Evolutionary conservation across 2,329 filamentous ascomycete genomes (phyloP).

Genomic region (Fusarium liriodendri): DNA sequence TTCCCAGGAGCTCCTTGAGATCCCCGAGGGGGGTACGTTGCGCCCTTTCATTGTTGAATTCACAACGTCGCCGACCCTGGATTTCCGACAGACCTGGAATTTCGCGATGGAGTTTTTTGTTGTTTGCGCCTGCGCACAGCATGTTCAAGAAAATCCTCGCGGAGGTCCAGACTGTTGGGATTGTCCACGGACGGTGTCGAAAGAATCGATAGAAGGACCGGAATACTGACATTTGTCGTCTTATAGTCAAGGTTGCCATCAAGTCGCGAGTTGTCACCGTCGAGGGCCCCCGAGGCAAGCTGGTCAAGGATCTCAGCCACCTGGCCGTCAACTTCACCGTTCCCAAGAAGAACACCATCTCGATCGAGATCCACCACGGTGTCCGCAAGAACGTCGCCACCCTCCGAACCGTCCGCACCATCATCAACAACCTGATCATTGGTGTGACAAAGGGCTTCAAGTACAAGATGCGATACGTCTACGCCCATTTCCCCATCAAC

Average conservation of each 20-base stretch:
- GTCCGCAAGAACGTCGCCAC: slow-evolving; percentile 97
- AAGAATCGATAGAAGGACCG: slow-evolving; percentile 7
- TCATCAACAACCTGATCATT: slow-evolving; percentile 99
- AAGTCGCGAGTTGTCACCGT: slow-evolving; percentile 97
- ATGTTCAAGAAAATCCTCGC: slow-evolving; percentile 20
- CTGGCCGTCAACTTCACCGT: slow-evolving; percentile 95
- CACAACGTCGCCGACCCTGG: not conserved
- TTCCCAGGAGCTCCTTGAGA: slow-evolving; percentile 93
- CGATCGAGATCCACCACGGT: slow-evolving; percentile 99
- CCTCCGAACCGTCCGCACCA: slow-evolving; percentile 95
- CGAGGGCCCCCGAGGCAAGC: slow-evolving; percentile 97
- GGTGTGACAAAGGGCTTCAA: slow-evolving; percentile 99
- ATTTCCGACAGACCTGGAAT: slow-evolving; percentile 23
- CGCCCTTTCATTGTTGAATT: slow-evolving; percentile 30
- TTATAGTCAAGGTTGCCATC: slow-evolving; percentile 94
- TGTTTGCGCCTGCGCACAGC: slow-evolving; percentile 21
- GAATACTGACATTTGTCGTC: slow-evolving; percentile 45
- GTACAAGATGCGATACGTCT: slow-evolving; percentile 99
- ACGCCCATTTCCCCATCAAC: slow-evolving; percentile 99
- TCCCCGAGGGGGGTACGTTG: slow-evolving; percentile 95
- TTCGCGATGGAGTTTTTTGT: slow-evolving; percentile 19
- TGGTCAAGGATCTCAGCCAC: slow-evolving; percentile 96
- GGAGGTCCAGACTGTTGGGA: slow-evolving; percentile 6
- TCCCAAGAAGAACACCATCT: slow-evolving; percentile 87
- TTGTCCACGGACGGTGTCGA: slow-evolving; percentile 13